Percentiles rank a stretch among this genome's conserved stretches.
Evolutionary conservation across 2,329 filamentous ascomycete species (phyloP).

Genomic region (Colletotrichum trifolii): DNA sequence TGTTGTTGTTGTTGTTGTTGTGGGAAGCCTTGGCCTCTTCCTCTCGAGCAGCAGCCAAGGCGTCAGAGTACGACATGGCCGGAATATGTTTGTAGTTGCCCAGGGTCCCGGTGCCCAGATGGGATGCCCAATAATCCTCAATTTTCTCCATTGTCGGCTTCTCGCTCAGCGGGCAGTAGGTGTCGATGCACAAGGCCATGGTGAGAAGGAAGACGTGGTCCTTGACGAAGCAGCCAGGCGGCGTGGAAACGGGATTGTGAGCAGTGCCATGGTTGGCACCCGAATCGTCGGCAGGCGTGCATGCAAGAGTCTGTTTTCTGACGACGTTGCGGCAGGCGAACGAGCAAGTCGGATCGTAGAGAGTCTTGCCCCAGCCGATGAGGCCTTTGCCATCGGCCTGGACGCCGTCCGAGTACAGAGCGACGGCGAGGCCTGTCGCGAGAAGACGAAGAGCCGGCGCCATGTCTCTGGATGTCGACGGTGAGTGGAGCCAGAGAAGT

Average conservation of each 20-base stretch:
- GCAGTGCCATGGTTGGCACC: constrained; percentile 4
- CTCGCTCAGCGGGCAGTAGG: constrained; percentile 35
- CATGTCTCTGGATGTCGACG: background rate
- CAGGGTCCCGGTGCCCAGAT: constrained; percentile 17
- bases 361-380: constrained; percentile 32
- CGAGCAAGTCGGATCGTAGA: constrained; percentile 42
- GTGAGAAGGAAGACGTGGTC: constrained; percentile 42
- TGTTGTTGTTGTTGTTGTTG: background rate
- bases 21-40: constrained; percentile 38
- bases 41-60: constrained; percentile 31
- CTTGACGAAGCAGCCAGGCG: constrained; percentile 41
- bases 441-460: background rate
- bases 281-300: constrained; percentile 33
- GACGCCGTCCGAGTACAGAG: constrained; percentile 3
- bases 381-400: constrained; percentile 26
- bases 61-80: constrained; percentile 19
- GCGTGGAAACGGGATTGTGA: constrained; percentile 38
- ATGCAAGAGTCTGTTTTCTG: constrained; percentile 40
- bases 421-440: background rate
- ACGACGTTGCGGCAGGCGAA: constrained; percentile 42
- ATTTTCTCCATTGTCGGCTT: constrained; percentile 1
- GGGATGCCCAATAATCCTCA: constrained; percentile 21
- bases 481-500: background rate
- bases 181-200: constrained; percentile 43
- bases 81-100: constrained; percentile 34